Evolutionary conservation across 1,139 yeast genomes (phyloP).

Genomic region (Blastobotrys capitulatus): DNA sequence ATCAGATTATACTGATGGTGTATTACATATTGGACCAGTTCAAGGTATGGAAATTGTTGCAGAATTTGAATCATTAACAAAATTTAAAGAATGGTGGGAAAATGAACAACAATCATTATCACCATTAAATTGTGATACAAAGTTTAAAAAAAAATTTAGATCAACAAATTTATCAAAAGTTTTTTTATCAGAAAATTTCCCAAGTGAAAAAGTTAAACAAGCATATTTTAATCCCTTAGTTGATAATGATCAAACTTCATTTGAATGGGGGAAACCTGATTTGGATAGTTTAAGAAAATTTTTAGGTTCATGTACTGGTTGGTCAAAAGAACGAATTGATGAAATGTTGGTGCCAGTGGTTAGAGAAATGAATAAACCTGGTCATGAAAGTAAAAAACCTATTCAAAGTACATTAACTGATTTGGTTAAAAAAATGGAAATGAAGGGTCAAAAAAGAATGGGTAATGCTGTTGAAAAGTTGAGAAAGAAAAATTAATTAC

Average conservation of each 20-base stretch:
- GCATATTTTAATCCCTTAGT: constrained; percentile 82
- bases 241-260: constrained; percentile 68
- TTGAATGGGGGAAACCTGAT: constrained; percentile 90
- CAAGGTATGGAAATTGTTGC: constrained; percentile 89
- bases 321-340: constrained; percentile 74
- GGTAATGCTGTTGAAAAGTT: constrained; percentile 23
- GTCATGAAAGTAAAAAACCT: constrained; percentile 6
- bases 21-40: constrained; percentile 91
- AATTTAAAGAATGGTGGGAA: constrained; percentile 55
- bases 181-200: constrained; percentile 59
- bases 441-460: constrained; percentile 24
- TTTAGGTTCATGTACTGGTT: constrained; percentile 67
- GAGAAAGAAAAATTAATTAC: neutral
- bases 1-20: constrained; percentile 90
- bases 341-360: constrained; percentile 87
- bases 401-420: constrained; percentile 32
- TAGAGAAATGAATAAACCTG: constrained; percentile 39
- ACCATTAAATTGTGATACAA: constrained; percentile 14
- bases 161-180: constrained; percentile 59
- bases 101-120: constrained; percentile 33
- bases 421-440: constrained; percentile 18
- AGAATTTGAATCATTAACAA: constrained; percentile 48
- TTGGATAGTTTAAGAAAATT: constrained; percentile 70
- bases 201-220: constrained; percentile 58
- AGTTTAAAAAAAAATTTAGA: constrained; percentile 42